Conservation (phyloP, 106 monocot species). For the Vanilla planifolia region DNA sequence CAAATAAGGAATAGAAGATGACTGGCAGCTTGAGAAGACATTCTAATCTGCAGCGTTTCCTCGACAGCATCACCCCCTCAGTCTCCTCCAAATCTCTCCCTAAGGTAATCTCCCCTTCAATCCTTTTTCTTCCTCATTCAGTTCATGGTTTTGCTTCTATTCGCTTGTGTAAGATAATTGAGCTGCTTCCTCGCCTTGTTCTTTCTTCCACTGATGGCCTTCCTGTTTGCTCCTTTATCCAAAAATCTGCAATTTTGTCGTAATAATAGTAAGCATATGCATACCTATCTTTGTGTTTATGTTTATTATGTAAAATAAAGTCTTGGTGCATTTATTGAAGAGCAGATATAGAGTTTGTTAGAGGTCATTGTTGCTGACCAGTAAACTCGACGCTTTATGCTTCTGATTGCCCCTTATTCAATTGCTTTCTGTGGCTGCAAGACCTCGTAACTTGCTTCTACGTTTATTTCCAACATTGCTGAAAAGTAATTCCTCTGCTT, state of each 20-base stretch:
- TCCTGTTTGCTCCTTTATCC: too few species aligned
- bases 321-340: neutral
- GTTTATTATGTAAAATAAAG: neutral
- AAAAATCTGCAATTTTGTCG: neutral
- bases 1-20: constrained; percentile 1
- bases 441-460: neutral
- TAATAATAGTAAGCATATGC: neutral
- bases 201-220: neutral
- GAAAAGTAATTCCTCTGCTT: neutral
- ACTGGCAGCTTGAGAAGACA: constrained; percentile 14
- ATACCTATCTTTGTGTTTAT: neutral
- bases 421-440: neutral
- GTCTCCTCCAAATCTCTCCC: constrained; percentile 33
- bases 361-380: neutral
- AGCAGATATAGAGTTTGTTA: neutral
- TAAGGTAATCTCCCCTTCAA: constrained; percentile 24
- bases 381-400: neutral
- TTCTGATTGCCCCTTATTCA: neutral
- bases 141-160: neutral
- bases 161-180: too few species aligned
- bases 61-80: constrained; percentile 39
- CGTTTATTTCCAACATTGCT: neutral
- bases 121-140: constrained; percentile 2
- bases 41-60: constrained; percentile 51
- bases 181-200: neutral